Base-by-base conservation (phyloP, 2,329 filamentous ascomycete species). In the Penicillium italicum region DNA sequence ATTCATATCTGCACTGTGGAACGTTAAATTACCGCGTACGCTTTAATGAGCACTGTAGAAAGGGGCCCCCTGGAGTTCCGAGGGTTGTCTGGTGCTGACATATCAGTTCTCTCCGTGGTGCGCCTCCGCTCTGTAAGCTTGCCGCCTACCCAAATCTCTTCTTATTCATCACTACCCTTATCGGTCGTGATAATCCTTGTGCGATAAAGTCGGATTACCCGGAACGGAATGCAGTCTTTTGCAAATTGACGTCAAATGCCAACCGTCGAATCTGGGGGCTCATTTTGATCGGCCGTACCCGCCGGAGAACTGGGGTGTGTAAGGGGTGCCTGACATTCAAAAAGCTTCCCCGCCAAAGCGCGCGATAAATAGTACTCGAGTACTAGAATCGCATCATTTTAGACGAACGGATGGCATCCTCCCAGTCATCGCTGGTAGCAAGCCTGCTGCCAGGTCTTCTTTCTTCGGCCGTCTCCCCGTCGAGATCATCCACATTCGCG, bases 361-460 rank as follows among this genome's bases (percentile, higher is more conserved):
- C 33, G 8, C 24, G 28, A 50, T 50, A 34, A 33, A 16, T 22
- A 49, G 44, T 33, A 53, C 16, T 31, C 12, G 22, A 48, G 12
- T 18, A 42, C 6, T 40, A 1, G 6, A 26, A n/a, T 54, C 33
- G 18, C 44, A 43, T 34, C 30, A 33, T 44, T 45, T 36, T 14
- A 55, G 42, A 20, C 24, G 51, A 41, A 44, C 11, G 50, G 36
- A 72, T 72, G 70, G 67, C 62, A 51, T 59, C 53, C 14, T 51
- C 55, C 28, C 69, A 68, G 55, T 58, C 61, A 24, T 62, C 62
- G 28, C 49, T 72, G 51, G 62, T 66, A 61, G 64, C 65, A 41
- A 66, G 62, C 50, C 63, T 70, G 59, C 61, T 72, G 18, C 62
- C 68, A 20, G 59, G 63, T 40, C 53, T 72, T 43, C 53, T 62